Evolutionary conservation across 75 land plant species (phyloP).

Genomic region (Sequoiadendron giganteum): DNA sequence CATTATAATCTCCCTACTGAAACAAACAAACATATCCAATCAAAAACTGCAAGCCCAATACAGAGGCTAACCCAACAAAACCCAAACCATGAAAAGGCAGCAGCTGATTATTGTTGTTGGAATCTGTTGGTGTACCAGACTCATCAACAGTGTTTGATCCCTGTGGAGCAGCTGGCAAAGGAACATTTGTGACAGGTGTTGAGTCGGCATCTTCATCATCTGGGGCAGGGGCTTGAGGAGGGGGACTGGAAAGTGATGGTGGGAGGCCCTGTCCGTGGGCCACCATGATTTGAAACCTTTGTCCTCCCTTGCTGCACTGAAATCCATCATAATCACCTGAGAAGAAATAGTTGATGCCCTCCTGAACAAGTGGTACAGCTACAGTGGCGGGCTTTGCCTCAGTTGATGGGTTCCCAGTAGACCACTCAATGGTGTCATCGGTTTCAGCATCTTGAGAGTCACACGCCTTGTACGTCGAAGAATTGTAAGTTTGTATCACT

Average conservation of each 20-base stretch:
- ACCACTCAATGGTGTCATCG: constrained; percentile 44
- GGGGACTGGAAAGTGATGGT: constrained; percentile 16
- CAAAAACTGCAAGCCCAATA: not conserved
- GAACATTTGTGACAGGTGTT: constrained; percentile 31
- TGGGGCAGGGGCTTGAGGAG: constrained; percentile 26
- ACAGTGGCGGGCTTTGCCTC: constrained; percentile 24
- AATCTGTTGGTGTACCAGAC: not conserved
- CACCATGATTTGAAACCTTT: constrained; percentile 48
- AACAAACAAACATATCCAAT: not conserved
- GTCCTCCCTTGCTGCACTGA: constrained; percentile 49
- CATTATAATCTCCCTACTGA: not conserved
- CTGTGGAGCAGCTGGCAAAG: not conserved
- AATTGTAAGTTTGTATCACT: constrained; percentile 59
- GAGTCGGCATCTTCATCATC: constrained; percentile 17
- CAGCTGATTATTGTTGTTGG: not conserved
- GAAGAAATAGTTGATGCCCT: constrained; percentile 58
- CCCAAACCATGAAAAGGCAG: not conserved
- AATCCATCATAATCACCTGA: constrained; percentile 59
- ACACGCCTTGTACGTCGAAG: constrained; percentile 51
- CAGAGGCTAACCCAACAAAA: not conserved
- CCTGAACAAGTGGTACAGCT: constrained; percentile 44
- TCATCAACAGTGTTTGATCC: not conserved
- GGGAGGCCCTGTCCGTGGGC: constrained; percentile 61
- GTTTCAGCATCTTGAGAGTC: constrained; percentile 28
- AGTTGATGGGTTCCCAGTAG: constrained; percentile 24